Conservation (phyloP, 768 basidiomycete genomes). For the Phallus indusiatus region DNA sequence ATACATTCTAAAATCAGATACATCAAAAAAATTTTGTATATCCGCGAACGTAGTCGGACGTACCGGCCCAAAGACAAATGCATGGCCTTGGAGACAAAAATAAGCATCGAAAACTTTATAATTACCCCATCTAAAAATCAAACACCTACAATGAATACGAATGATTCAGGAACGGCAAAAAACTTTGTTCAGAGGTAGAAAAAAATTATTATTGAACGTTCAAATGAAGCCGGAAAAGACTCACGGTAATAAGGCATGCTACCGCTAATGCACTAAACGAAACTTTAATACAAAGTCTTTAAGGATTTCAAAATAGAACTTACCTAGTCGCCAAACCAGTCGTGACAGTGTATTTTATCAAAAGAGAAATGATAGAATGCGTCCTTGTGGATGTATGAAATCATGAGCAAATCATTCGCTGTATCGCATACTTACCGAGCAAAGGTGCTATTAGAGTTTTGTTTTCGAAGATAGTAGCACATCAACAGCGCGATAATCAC, state of each 20-base stretch:
- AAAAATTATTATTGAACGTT: background rate
- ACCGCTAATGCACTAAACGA: background rate
- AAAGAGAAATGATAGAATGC: background rate
- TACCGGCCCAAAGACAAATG: conserved; percentile 6
- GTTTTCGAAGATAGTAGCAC: conserved; percentile 3
- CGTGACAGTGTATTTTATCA: conserved; percentile 2
- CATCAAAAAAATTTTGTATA: background rate
- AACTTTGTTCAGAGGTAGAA: background rate
- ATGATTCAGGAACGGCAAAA: background rate
- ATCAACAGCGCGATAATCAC: conserved; percentile 2
- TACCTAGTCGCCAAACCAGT: conserved; percentile 5
- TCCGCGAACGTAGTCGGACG: background rate
- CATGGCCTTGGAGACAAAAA: background rate
- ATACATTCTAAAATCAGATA: background rate
- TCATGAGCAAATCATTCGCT: background rate
- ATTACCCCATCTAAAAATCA: background rate
- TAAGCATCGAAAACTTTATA: background rate
- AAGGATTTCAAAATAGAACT: background rate
- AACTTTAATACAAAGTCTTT: background rate
- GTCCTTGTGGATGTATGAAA: background rate
- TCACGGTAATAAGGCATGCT: conserved; percentile 1
- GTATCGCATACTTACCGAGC: background rate
- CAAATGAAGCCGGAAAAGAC: background rate
- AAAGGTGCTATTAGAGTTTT: background rate
- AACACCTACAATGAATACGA: conserved; percentile 2